These are phyloP conservation scores for Penicillium antarcticum DNA, from an alignment of 495 filamentous ascomycete genomes.

Conservation along the genomic window DNA sequence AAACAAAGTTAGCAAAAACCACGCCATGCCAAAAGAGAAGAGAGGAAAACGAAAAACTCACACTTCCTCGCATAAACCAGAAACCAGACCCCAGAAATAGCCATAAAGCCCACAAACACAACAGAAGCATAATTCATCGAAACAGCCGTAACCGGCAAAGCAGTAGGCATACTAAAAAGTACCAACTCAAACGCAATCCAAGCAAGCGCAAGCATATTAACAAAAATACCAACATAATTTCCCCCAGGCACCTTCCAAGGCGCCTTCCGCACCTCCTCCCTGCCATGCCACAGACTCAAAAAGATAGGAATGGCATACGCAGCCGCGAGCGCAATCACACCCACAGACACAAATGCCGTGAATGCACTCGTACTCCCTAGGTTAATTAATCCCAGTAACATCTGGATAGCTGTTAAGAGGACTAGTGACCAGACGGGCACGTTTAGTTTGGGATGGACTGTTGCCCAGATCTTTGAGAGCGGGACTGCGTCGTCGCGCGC, in stretches of 20 bases:
- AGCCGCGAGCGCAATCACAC: conserved; percentile 56
- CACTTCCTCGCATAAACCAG: conserved; percentile 42
- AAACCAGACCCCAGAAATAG: conserved; percentile 43
- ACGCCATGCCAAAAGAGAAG: conserved; percentile 2
- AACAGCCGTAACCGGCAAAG: conserved; percentile 41
- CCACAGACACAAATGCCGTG: conserved; percentile 62
- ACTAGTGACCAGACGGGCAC: conserved; percentile 37
- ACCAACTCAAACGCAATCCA: conserved; percentile 63
- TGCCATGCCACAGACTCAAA: conserved; percentile 49
- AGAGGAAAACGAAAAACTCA: conserved; percentile 21
- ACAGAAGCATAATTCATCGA: conserved; percentile 63
- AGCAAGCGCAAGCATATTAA: conserved; percentile 53
- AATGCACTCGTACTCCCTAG: conserved; percentile 59
- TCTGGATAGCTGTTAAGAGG: conserved; percentile 37
- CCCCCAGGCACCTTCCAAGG: conserved; percentile 48
- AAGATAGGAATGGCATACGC: conserved; percentile 58
- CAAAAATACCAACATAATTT: conserved; percentile 51
- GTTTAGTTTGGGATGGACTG: conserved; percentile 23
- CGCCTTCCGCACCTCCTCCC: conserved; percentile 48
- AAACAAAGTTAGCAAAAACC: conserved; percentile 2
- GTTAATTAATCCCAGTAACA: conserved; percentile 58
- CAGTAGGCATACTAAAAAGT: conserved; percentile 52
- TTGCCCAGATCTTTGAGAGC: conserved; percentile 30
- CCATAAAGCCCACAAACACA: conserved; percentile 57
- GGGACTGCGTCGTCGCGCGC: conserved; percentile 52